Conservation (phyloP, 2,329 filamentous ascomycete genomes). For the Aureobasidium lini region DNA sequence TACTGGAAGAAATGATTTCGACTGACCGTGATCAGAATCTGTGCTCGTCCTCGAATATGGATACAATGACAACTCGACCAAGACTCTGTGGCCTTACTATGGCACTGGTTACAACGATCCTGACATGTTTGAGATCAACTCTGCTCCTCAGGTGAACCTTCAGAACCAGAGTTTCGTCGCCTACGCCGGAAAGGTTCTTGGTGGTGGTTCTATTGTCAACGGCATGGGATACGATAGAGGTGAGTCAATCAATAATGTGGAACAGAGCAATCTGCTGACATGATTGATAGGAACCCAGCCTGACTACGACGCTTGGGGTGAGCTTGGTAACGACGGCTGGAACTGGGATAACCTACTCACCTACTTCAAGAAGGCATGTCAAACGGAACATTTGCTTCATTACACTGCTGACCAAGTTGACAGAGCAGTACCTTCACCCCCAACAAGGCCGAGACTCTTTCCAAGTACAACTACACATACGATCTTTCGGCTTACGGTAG, state of each 20-base stretch:
- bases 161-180: constrained; percentile 1
- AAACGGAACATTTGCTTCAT: neutral
- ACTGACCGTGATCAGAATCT: constrained; percentile 12
- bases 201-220: constrained; percentile 8
- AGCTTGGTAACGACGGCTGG: constrained; percentile 8
- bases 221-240: constrained; percentile 14
- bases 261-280: too few relatives aligned
- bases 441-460: constrained; percentile 14
- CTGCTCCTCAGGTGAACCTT: neutral
- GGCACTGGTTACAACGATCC: constrained; percentile 12
- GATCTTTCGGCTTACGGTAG: constrained; percentile 18
- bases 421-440: constrained; percentile 21
- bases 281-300: neutral
- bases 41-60: constrained; percentile 17
- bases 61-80: constrained; percentile 13
- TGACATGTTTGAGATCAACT: constrained; percentile 12
- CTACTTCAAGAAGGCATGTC: constrained; percentile 19
- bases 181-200: neutral
- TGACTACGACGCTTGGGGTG: constrained; percentile 10
- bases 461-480: constrained; percentile 16
- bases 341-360: constrained; percentile 12
- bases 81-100: constrained; percentile 14
- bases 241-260: too few relatives aligned
- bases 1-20: neutral
- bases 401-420: constrained; percentile 17